phyloP scores from a whole-genome alignment of 1,284 basidiomycete species.

The Papiliotrema terrestris region DNA sequence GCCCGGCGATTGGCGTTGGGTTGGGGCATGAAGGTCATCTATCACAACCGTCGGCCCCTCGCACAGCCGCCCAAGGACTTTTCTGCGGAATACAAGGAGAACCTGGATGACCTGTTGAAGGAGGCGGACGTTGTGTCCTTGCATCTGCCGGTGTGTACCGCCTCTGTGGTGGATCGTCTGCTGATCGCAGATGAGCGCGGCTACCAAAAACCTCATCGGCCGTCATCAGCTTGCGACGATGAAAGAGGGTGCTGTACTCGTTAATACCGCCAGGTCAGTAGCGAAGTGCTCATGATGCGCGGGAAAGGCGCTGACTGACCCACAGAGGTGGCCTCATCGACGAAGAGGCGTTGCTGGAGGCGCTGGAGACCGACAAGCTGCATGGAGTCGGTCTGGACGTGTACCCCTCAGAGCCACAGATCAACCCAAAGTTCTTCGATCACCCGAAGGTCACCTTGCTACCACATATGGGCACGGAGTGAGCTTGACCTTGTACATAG shows the following conservation, averaged over 20 bases:
- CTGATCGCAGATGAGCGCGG: constrained; percentile 48
- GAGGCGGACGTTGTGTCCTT: constrained; percentile 65
- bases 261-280: constrained; percentile 69
- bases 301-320: background rate
- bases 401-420: constrained; percentile 23
- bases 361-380: constrained; percentile 72
- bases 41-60: constrained; percentile 67
- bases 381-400: constrained; percentile 74
- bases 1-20: constrained; percentile 20
- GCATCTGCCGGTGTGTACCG: constrained; percentile 31
- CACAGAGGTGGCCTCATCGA: constrained; percentile 70
- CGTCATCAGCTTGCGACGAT: constrained; percentile 68
- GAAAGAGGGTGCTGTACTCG: constrained; percentile 70
- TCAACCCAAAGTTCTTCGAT: constrained; percentile 23
- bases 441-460: constrained; percentile 19
- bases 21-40: constrained; percentile 65
- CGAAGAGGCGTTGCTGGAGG: constrained; percentile 73
- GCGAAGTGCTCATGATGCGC: no score
- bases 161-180: constrained; percentile 26
- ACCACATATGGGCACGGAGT: constrained; percentile 33
- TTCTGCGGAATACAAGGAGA: constrained; percentile 63
- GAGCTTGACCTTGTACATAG: constrained; percentile 4
- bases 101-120: constrained; percentile 63
- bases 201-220: constrained; percentile 69
- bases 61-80: constrained; percentile 53